These are phyloP conservation scores for Wickerhamiella kurtzmanii DNA, from an alignment of 805 yeast species.

Conservation along the genomic window DNA sequence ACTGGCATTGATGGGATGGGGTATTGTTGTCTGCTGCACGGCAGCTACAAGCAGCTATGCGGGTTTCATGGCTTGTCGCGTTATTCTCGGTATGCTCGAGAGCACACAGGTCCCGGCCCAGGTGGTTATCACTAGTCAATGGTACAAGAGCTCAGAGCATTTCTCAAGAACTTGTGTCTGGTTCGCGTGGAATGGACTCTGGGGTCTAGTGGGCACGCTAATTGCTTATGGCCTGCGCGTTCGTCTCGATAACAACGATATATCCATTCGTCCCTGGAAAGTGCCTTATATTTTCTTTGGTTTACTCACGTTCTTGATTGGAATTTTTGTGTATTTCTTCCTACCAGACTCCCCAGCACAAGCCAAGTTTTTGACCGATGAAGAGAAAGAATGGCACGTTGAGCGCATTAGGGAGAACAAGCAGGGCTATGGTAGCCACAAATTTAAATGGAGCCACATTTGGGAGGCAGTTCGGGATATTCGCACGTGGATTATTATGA, in stretches of 20 bases:
- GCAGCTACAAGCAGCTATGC: conserved; percentile 37
- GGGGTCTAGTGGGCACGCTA: conserved; percentile 16
- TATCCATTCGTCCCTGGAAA: conserved; percentile 41
- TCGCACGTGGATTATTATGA: conserved; percentile 37
- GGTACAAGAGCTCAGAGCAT: conserved; percentile 35
- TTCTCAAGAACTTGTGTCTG: conserved; percentile 37
- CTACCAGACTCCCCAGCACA: conserved; percentile 43
- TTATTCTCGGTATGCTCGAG: conserved; percentile 39
- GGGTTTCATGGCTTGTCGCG: conserved; percentile 36
- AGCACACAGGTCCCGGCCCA: conserved; percentile 35
- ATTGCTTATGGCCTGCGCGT: conserved; percentile 18
- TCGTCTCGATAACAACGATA: conserved; percentile 6
- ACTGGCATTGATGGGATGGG: conserved; percentile 46
- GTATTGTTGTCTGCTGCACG: conserved; percentile 35
- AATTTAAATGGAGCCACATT: conserved; percentile 42
- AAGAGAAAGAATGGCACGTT: conserved; percentile 36
- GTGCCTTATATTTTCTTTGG: conserved; percentile 49
- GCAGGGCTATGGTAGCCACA: conserved; percentile 37
- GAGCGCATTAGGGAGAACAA: conserved; percentile 41
- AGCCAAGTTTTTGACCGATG: conserved; percentile 26
- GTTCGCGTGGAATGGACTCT: conserved; percentile 24
- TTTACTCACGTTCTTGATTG: conserved; percentile 39
- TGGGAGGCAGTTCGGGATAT: conserved; percentile 38
- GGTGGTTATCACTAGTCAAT: conserved; percentile 47
- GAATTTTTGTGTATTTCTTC: conserved; percentile 34